phyloP scores from a whole-genome alignment of 108 stramenopile genomes.

The Skeletonema costatum region DNA sequence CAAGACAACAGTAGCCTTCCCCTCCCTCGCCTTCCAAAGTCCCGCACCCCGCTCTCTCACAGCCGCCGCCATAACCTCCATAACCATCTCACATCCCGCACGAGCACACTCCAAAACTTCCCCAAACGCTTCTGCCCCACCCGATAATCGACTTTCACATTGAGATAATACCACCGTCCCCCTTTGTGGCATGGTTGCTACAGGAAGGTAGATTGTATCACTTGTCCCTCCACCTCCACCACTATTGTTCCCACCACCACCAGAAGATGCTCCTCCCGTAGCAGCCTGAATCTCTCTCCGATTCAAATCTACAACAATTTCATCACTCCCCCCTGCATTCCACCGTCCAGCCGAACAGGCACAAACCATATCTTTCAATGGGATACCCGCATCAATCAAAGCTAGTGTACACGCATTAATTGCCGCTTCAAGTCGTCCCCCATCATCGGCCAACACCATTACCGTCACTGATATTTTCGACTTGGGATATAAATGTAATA shows the following conservation, averaged over 20 bases:
- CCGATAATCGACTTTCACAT: conserved; percentile 82
- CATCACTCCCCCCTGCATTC: conserved; percentile 53
- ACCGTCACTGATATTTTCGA: conserved; percentile 70
- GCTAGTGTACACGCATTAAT: conserved; percentile 88
- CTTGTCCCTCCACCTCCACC: conserved; percentile 56
- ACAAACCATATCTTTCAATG: conserved; percentile 82
- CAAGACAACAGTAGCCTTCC: conserved; percentile 42
- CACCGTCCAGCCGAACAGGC: conserved; percentile 83
- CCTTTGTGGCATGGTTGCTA: conserved; percentile 86
- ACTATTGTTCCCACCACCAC: conserved; percentile 40
- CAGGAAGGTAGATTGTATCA: conserved; percentile 74
- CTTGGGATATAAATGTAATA: conserved; percentile 83
- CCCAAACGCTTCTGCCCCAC: conserved; percentile 58
- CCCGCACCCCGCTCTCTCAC: conserved; percentile 69
- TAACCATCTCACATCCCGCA: conserved; percentile 85
- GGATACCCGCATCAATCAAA: conserved; percentile 82
- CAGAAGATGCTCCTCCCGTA: conserved; percentile 28
- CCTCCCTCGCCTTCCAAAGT: conserved; percentile 57
- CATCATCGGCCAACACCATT: conserved; percentile 83
- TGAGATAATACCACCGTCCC: conserved; percentile 84
- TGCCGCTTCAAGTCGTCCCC: conserved; percentile 80
- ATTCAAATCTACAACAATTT: conserved; percentile 82
- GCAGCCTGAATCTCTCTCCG: conserved; percentile 61
- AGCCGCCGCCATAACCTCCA: conserved; percentile 79
- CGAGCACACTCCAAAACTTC: conserved; percentile 79